Base-by-base conservation (phyloP, 805 yeast genomes). In the Hanseniaspora nectarophila region DNA sequence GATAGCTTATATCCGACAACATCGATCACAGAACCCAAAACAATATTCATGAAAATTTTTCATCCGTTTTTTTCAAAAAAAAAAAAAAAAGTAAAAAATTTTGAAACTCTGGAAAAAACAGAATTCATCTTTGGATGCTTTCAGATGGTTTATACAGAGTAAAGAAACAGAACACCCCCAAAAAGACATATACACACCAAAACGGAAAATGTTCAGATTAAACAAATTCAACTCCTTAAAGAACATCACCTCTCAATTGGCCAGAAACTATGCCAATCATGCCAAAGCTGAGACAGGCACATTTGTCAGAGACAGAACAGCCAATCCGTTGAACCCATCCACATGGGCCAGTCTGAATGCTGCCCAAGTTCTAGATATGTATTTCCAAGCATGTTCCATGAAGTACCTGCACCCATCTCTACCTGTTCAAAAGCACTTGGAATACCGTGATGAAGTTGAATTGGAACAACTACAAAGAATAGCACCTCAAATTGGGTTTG, bases 261-360 rank as follows among this genome's bases (percentile, higher is more conserved):
- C 21, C 5, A 37, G 40, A 37, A 37, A 21, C 7, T 24, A 33
- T 34, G 31, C 48, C 16, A 26, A 24, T 9, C 3, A n/a, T 33
- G 32, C 44, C 9, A 12, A 28, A 13, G 15, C 5, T 8, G 24
- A 28, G 6, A 21, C 16, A 13, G 24, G 29, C 23, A 34, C 26
- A 7, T 34, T 42, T 18, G 45, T 35, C 15, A 45, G 51, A 45
- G 42, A 34, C 21, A 29, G 47, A n/a, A 52, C 43, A 4, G 46
- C 51, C 15, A 15, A 64, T 75, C 34, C 73, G 73, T 56, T 68
- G 74, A 54, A 73, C 73, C 87, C 88, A 3, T 78, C 77, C 56
- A 71, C 73, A 37, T 81, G 88, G 88, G 65, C 70, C 45, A 82
- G 80, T 0, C 70, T 80, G 47, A 81, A 84, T 18, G 74, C 81